Evolutionary conservation across 2,329 filamentous ascomycete genomes (phyloP).

Genomic region (Thielaviopsis euricoi): DNA sequence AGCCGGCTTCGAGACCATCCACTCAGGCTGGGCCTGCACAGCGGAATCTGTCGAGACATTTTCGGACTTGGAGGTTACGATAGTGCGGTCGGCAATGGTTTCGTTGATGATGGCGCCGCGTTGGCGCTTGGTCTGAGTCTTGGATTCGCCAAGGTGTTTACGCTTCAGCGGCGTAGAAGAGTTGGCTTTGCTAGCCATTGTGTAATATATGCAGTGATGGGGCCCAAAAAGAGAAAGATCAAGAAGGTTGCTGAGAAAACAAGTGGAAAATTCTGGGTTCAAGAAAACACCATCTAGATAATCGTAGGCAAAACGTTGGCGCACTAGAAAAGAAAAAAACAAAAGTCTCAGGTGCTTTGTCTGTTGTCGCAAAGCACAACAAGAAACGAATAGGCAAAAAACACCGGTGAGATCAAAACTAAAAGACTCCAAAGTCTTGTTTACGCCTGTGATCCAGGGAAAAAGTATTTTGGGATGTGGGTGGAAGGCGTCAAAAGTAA

Average conservation of each 20-base stretch:
- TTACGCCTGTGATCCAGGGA: background rate
- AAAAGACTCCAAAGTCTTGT: background rate
- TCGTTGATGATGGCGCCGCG: constrained; percentile 1
- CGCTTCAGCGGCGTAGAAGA: constrained; percentile 9
- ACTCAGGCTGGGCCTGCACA: constrained; percentile 21
- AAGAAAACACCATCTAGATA: background rate
- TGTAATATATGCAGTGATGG: background rate
- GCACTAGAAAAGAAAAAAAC: background rate
- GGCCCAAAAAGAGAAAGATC: background rate
- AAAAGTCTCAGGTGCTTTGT: background rate
- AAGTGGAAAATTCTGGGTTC: constrained; percentile 4
- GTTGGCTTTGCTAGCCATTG: constrained; percentile 6
- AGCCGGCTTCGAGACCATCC: constrained; percentile 47
- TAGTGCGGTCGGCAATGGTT: constrained; percentile 8
- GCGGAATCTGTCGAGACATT: background rate
- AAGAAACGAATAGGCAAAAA: background rate
- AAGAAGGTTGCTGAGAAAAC: background rate
- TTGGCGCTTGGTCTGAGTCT: constrained; percentile 8
- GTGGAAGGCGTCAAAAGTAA: background rate
- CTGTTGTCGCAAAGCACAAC: background rate
- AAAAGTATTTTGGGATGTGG: background rate
- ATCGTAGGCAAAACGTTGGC: background rate
- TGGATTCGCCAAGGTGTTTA: constrained; percentile 11
- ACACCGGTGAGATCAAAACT: background rate
- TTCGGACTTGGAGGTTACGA: constrained; percentile 1